Base-by-base conservation (phyloP, 192 early-diverging fungal species). In the Gryganskiella cystojenkinii region DNA sequence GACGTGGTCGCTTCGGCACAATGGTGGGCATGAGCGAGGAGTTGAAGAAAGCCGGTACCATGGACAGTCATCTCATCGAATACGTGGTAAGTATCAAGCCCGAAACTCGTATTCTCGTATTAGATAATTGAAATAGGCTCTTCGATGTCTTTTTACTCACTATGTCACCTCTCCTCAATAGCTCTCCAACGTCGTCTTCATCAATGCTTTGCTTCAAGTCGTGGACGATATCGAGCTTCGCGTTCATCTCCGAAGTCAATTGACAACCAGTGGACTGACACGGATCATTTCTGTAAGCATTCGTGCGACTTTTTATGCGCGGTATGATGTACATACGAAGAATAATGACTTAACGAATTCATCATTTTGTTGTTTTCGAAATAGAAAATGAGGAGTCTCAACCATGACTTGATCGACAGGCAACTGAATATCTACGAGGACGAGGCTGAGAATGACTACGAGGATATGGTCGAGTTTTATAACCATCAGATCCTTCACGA, bases 1-100 rank as follows among this genome's bases (percentile, higher is more conserved):
- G 93, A 4, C 85, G 93, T 19, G 93, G 93, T 24, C 85, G 88
- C 24, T 91, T 92, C 84, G 93, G 93, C 8, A 92, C 89, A 67
- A 83, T 92, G 42, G 93, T 94, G 0, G 90, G 90, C 6, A 92
- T 88, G 27, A 90, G 90, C 44, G 89, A 91, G 17, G 93, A 94
- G 64, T 67, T 91, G 52, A 88, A 87, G 35, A 87, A 89, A 69
- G 45, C 89, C 28, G 89, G 89, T 14, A 69, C 74, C 33, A 87
- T 85, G 5, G 93, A 94, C 65, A 87, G 83, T 42, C 90, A 92
- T 31, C 71, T 94, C 27, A 88, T 85, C n/a, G 92, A 94, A 79
- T 94, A 92, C 45, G 87, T 83, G 62, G 85, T 87, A 83, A 17
- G 74, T 60, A 28, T 42, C 25, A 7, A n/a, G 9, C 31, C 30